These are phyloP conservation scores for Paxillus rubicundulus DNA, from an alignment of 768 basidiomycete species.

Conservation along the genomic window DNA sequence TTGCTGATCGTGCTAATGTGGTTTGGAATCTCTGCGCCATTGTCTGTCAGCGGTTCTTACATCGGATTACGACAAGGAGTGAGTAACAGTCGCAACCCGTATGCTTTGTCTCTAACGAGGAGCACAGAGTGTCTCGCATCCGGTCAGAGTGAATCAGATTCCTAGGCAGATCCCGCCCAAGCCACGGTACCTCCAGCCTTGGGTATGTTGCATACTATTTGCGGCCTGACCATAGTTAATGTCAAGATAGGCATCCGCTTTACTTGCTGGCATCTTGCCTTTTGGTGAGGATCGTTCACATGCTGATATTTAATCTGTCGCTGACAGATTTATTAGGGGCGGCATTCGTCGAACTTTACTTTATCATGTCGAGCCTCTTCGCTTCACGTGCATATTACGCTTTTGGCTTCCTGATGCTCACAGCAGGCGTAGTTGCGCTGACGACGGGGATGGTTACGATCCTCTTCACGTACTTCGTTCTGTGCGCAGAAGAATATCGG, in stretches of 20 bases:
- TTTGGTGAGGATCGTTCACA: constrained; percentile 58
- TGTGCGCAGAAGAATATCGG: constrained; percentile 95
- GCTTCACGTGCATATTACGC: constrained; percentile 93
- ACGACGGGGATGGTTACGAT: constrained; percentile 92
- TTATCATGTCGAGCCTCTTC: constrained; percentile 87
- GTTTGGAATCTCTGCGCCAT: constrained; percentile 92
- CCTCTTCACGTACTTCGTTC: constrained; percentile 82
- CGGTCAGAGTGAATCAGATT: constrained; percentile 87
- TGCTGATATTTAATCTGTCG: constrained; percentile 1
- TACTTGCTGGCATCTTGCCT: constrained; percentile 89
- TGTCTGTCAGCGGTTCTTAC: constrained; percentile 84
- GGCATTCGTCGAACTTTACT: constrained; percentile 93
- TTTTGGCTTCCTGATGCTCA: constrained; percentile 91
- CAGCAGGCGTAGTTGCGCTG: constrained; percentile 75
- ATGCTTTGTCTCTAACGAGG: constrained; percentile 7
- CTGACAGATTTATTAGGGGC: constrained; percentile 54
- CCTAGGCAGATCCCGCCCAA: constrained; percentile 93
- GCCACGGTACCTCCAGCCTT: constrained; percentile 80
- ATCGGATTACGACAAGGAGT: constrained; percentile 87
- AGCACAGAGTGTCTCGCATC: constrained; percentile 66
- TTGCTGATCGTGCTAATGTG: constrained; percentile 79
- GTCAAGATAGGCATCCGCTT: constrained; percentile 52
- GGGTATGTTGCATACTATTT: constrained; percentile 46
- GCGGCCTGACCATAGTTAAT: constrained; percentile 4
- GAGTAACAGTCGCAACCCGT: constrained; percentile 23